These are phyloP conservation scores for Sugiyamaella marilandica DNA, from an alignment of 805 yeast genomes.

Conservation along the genomic window DNA sequence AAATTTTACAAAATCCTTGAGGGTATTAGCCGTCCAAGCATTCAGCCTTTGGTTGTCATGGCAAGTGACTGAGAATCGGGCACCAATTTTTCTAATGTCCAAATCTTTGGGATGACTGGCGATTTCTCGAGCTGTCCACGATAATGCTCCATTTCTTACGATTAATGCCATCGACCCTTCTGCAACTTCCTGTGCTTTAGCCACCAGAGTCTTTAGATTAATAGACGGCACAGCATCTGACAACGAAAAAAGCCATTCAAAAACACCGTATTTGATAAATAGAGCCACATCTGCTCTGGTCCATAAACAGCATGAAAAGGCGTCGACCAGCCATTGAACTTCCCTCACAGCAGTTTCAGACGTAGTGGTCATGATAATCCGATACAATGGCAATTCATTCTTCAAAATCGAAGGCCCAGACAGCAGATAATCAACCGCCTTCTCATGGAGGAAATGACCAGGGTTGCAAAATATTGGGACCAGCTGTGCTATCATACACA, in stretches of 20 bases:
- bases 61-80: neutral
- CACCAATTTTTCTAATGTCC: slow-evolving; percentile 3
- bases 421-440: slow-evolving; percentile 60
- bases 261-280: slow-evolving; percentile 48
- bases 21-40: no score
- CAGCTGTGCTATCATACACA: slow-evolving; percentile 51
- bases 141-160: slow-evolving; percentile 19
- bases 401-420: slow-evolving; percentile 44
- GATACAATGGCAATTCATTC: slow-evolving; percentile 43
- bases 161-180: slow-evolving; percentile 20
- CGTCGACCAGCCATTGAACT: slow-evolving; percentile 59
- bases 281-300: slow-evolving; percentile 49
- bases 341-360: slow-evolving; percentile 43
- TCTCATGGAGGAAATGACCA: slow-evolving; percentile 68
- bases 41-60: neutral
- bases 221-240: slow-evolving; percentile 4
- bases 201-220: slow-evolving; percentile 9
- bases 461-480: slow-evolving; percentile 61
- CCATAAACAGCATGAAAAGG: slow-evolving; percentile 45
- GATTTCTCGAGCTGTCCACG: slow-evolving; percentile 14
- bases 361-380: slow-evolving; percentile 16
- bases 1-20: no score
- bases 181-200: slow-evolving; percentile 18
- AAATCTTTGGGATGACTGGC: neutral
- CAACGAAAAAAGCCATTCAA: slow-evolving; percentile 65